Base-by-base conservation (phyloP, 2,329 filamentous ascomycete genomes). In the Cadophora luteo-olivacea region DNA sequence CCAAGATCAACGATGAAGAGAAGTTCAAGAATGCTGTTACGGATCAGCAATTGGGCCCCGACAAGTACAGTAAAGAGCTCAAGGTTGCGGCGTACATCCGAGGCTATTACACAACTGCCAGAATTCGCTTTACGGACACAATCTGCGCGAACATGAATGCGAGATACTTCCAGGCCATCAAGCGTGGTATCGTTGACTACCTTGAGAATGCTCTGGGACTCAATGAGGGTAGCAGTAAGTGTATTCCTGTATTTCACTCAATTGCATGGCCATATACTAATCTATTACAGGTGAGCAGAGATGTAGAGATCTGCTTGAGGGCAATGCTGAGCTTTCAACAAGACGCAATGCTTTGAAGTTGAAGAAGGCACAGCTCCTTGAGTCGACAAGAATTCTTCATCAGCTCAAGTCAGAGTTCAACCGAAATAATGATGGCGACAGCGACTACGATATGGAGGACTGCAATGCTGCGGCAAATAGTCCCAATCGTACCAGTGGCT, bases 31-130 rank as follows among this genome's bases (percentile, higher is more conserved):
- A 65, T 45, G 14, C 41, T 19, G 16, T 45, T 14, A 45, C 41
- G 16, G 41, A 45, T 19, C 41, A 45, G 41, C 41, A 45, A 19
- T 80, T 92, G 12, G 84, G 84, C 0, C 77, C 81, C 0, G 91
- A 93, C 73, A 81, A 83, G 0, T 93, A 87, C 72, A 76, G 82
- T 0, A 78, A 80, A 0, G 91, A 93, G 75, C 78, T 94, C 0
- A 81, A 84, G 9, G 86, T 91, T 0, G 85, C 91, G 0, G 84
- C 88, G 0, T 87, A 88, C 4, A 84, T 92, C 55, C 82, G 89
- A 0, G 90, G 86, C 0, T 94, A 93, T 77, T 94, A 94, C 75
- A 83, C 87, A 58, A 85, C 90, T 4, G 90, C 91, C 0, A 85
- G 87, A 0, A 80, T 84, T 41, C 85, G 91, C 1, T 91, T 93